Evolutionary conservation across 179 eudicot species (phyloP).

Genomic region (Dionaea muscipula): DNA sequence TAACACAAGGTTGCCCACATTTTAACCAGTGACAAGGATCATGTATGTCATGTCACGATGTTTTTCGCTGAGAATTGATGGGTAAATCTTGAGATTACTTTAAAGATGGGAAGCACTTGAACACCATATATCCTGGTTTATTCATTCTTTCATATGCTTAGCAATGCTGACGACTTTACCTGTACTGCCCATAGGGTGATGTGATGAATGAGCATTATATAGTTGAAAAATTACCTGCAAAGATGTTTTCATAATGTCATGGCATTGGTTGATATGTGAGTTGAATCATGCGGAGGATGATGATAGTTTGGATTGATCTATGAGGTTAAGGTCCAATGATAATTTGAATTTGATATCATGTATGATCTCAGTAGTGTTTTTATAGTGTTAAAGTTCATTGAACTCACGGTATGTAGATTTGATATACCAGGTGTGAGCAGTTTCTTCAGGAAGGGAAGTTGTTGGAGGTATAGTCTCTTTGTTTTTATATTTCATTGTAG

Average conservation of each 20-base stretch:
- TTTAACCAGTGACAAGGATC: too few species aligned
- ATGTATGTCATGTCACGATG: too few species aligned
- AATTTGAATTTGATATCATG: background rate
- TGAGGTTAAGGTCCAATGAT: background rate
- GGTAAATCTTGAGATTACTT: too few species aligned
- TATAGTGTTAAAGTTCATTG: background rate
- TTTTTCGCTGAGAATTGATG: too few species aligned
- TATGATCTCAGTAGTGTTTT: too few species aligned
- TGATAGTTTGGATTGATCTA: background rate
- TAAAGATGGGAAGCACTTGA: too few species aligned
- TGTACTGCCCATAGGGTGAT: too few species aligned
- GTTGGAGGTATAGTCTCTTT: constrained; percentile 48
- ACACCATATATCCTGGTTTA: too few species aligned
- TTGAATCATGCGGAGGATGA: background rate
- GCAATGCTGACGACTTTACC: too few species aligned
- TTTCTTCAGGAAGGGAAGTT: constrained; percentile 73
- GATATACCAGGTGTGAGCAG: constrained; percentile 53
- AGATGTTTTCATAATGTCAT: background rate
- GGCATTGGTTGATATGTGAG: background rate
- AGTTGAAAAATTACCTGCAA: background rate
- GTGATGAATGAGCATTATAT: too few species aligned
- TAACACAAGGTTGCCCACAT: too few species aligned
- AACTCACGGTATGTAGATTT: background rate
- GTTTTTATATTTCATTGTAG: constrained; percentile 1
- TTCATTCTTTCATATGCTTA: too few species aligned